Evolutionary conservation across 148 eudicot species (phyloP).

Genomic region (Fagopyrum esculentum): DNA sequence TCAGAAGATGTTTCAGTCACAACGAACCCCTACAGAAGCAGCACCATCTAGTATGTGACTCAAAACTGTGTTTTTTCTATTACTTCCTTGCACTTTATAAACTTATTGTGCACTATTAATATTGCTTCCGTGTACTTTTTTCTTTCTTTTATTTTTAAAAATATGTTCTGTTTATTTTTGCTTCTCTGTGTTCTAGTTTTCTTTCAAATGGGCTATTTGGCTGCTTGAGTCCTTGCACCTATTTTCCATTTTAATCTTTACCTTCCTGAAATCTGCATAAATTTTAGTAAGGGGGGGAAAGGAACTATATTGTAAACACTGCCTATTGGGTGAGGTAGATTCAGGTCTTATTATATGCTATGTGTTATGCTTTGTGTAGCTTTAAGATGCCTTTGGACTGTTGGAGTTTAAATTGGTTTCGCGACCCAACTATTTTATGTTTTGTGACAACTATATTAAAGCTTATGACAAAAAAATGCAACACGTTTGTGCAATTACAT

Average conservation of each 20-base stretch:
- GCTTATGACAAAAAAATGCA: neutral
- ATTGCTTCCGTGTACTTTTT: too few species aligned
- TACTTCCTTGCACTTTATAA: neutral
- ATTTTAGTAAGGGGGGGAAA: neutral
- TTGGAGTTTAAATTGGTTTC: too few species aligned
- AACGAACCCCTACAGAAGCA: slow-evolving; percentile 62
- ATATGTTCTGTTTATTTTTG: neutral
- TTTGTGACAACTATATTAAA: neutral
- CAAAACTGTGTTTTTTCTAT: neutral
- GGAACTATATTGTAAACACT: neutral
- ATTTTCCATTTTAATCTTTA: neutral
- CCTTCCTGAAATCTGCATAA: neutral
- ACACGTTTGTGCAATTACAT: neutral
- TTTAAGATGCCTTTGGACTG: too few species aligned
- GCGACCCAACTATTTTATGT: neutral
- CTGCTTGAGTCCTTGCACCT: neutral
- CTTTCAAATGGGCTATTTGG: neutral
- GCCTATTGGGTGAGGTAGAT: neutral
- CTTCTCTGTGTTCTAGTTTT: neutral
- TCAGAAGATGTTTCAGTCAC: slow-evolving; percentile 72
- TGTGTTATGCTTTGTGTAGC: neutral
- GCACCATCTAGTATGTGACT: slow-evolving; percentile 68
- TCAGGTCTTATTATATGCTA: neutral
- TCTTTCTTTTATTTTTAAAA: too few species aligned
- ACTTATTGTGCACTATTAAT: neutral